Base-by-base conservation (phyloP, 1,139 yeast species). In the Protomyces arabidopsidicola region DNA sequence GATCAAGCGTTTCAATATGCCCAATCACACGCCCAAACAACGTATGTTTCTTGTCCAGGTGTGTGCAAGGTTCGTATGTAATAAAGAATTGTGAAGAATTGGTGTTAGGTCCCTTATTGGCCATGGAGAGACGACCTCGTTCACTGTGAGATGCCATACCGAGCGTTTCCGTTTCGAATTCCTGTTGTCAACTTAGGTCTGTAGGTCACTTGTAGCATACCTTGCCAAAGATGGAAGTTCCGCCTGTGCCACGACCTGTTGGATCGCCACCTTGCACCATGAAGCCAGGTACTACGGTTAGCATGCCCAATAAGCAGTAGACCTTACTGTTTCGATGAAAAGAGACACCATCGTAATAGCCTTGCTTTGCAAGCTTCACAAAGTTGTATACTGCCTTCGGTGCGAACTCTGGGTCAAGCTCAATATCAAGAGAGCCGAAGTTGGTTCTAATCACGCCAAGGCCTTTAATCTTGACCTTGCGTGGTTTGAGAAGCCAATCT, bases 101-200 rank as follows among this genome's bases (percentile, higher is more conserved):
- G 5, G 87, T 77, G 68, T 84, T 73, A 50, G 79, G 76, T 2
- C 88, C 90, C 50, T 79, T 76, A 70, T 87, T 88, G 2, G 95
- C 95, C 90, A 88, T 85, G 51, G 93, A 85, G 73, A 90, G 78
- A 72, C 86, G 81, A 74, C 96, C 96, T 69, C 95, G 87, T 72
- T 80, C 84, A 76, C 82, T 83, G 79, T 89, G 96, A 74, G 77
- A 86, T 79, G 84, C 83, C 71, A 81, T 75, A 72, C 90, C 88
- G 82, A 88, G 88, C 18, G 76, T 72, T 66, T 81, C 84, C 66
- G 81, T 82, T 20, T 74, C 72, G 66, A 81, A 79, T 72, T 72
- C 63, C 45, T 42, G 48, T 12, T 20, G 2, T 42, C 24, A 42
- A 9, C 16, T 42, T 16, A 8, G 48, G 31, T 27, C 31, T 27